Percentiles rank a stretch among this genome's conserved stretches.
phyloP scores from a whole-genome alignment of 345 rosid species.

The Garcia nutans region DNA sequence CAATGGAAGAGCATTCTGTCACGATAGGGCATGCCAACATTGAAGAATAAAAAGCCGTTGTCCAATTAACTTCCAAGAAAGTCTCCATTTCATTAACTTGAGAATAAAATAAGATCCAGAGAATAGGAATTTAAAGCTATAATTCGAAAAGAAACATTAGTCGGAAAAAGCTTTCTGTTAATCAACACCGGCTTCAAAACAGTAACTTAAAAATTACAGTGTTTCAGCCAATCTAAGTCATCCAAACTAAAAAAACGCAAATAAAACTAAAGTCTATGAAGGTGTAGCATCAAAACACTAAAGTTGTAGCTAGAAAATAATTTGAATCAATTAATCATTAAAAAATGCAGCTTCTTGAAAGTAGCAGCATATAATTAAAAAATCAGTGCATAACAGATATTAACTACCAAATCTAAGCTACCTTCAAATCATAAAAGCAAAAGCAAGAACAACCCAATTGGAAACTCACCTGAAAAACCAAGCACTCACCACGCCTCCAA shows the following conservation, averaged over 20 bases:
- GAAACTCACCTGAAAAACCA: conserved; percentile 25
- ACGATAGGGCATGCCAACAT: not conserved
- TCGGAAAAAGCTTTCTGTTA: not conserved
- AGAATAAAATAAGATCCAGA: not conserved
- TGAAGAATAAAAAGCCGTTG: too few relatives aligned
- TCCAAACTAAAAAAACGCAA: not conserved
- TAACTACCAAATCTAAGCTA: conserved; percentile 16
- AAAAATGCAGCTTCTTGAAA: not conserved
- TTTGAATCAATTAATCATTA: not conserved
- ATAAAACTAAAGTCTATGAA: not conserved
- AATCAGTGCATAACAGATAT: not conserved
- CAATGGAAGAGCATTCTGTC: not conserved
- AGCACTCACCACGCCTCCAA: not conserved
- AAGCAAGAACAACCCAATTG: conserved; percentile 31
- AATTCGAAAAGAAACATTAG: not conserved
- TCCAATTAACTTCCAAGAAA: not conserved
- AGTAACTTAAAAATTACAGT: not conserved
- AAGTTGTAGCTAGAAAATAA: not conserved
- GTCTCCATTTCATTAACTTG: not conserved
- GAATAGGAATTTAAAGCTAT: not conserved
- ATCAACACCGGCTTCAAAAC: not conserved
- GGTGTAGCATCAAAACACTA: not conserved
- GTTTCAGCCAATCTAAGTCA: not conserved
- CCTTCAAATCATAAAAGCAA: conserved; percentile 8
- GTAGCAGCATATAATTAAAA: not conserved